Base-by-base conservation (phyloP, 2,329 filamentous ascomycete genomes). In the Xenoacremonium recifei region DNA sequence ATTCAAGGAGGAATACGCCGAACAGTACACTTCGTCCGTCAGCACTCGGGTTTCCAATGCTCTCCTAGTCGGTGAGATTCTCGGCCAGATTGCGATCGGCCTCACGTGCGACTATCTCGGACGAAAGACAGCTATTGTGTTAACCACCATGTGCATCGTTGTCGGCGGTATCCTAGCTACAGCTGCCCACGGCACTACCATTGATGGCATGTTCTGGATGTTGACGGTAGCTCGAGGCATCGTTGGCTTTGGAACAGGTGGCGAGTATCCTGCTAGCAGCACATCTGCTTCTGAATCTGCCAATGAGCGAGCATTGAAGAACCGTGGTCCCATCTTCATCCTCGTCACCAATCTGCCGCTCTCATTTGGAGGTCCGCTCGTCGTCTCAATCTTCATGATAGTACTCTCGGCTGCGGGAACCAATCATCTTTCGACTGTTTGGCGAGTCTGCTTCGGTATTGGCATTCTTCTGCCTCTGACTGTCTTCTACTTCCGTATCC, bases 401-500 rank as follows among this genome's bases (percentile, higher is more conserved):
- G 66, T 75, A 4, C 59, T 74, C 21, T 64, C 60, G 4, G 64
- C 64, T 4, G 62, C 57, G 39, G 65, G 59, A 12, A 55, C 42
- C 39, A 55, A 51, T 31, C 64, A 59, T 44, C 63, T 64, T 54
- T 63, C 57, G 34, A 71, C 67, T 2, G 64, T 74, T 6, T 75
- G 72, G 71, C 64, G 71, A 4, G 68, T 74, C 2, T 74, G 71
- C 50, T 73, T 75, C 40, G 72, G 67, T 5, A 70, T 76, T 32
- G 72, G 71, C 17, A 68, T 69, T 27, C 49, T 74, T 31, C 62
- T 76, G 13, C 77, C 77, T 1, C 59, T 80, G 7, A 69, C 71
- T 3, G 67, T 80, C 31, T 76, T 80, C 43, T 78, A 78, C 56
- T 77, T 80, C 45, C 74, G 77, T 12, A 58, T 80, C 30, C 74